Conservation (phyloP, 2,329 filamentous ascomycete genomes). For the Beauveria rudraprayagi region DNA sequence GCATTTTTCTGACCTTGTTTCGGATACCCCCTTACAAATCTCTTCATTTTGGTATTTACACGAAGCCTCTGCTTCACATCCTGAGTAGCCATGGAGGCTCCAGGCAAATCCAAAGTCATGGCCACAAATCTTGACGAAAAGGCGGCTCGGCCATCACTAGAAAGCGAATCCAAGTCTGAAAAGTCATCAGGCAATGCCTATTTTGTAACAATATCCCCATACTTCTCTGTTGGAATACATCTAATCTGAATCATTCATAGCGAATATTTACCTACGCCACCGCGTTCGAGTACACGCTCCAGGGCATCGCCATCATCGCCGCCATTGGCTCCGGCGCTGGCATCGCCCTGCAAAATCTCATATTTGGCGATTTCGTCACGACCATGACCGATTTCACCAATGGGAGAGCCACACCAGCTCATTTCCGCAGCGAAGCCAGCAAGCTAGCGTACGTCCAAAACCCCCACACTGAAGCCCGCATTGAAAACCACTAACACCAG, state of each 20-base stretch:
- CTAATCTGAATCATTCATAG: not conserved
- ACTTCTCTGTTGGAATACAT: not conserved
- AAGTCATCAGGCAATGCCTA: constrained; percentile 1
- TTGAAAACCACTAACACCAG: not conserved
- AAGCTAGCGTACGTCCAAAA: constrained; percentile 21
- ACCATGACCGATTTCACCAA: constrained; percentile 26
- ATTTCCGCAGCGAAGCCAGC: constrained; percentile 24
- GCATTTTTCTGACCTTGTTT: not conserved
- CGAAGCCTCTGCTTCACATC: not conserved
- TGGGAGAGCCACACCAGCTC: constrained; percentile 16
- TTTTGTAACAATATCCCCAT: not conserved
- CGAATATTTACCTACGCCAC: constrained; percentile 14
- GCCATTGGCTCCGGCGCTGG: constrained; percentile 30
- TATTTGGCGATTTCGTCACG: constrained; percentile 31
- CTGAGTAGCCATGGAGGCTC: constrained; percentile 1
- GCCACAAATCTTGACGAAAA: not conserved
- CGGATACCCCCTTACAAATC: not conserved
- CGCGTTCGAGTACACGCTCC: constrained; percentile 11
- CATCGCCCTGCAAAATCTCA: constrained; percentile 30
- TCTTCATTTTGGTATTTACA: not conserved
- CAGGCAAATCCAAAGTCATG: not conserved
- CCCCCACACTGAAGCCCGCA: too few species aligned
- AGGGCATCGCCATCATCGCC: constrained; percentile 18
- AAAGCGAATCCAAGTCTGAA: not conserved
- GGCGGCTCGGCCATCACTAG: not conserved